Evolutionary conservation across 2,329 filamentous ascomycete species (phyloP), one percentile per base, ranked within the genome.

Genomic region (Talaromyces atroroseus): DNA sequence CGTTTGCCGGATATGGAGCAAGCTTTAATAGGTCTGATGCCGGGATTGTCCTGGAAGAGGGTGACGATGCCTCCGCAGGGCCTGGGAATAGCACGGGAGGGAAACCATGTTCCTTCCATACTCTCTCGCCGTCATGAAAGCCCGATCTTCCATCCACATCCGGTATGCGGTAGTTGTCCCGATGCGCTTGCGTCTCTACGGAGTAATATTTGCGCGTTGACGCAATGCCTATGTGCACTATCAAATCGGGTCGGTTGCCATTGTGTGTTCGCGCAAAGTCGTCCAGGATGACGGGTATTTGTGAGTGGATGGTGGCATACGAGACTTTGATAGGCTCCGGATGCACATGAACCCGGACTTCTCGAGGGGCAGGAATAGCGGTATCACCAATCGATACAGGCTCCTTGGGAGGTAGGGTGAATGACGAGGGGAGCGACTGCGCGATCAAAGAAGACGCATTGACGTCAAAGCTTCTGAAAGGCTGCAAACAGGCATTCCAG

Each of bases 361-460:
- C 63, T 64, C 66, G 63, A 62, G 58, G 23, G 5, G 36, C 26
- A 14, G 40, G 23, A 32, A 49, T 45, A 3, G 16, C 38, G 7
- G 50, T 54, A 5, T 29, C 47, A 3, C 16, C n/a, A 20, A 49
- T 5, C n/a, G 57, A 52, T 47, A 67, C 63, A 3, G 42, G 45
- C 3, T 58, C 49, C 20, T 63, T 59, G 2, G 61, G 18, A 5
- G 65, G 60, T 16, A 71, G 73, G 2, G 84, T 81, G 5, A 92
- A 80, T 62, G 82, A 80, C 2, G 80, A 71, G 3, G 89, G 86
- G n/a, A 95, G 82, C 20, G 76, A 77, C 24, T 78, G 79, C 49
- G 87, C 84, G 66, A 95, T 92, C 67, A 92, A 82, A 80, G 84
- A 92, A 2, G 90, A 90, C 8, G 90, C 89, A 68, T 95, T 95